Percentiles rank a stretch among this genome's conserved stretches.
Conservation (phyloP, 345 rosid species). For the Citrus mangshanensis region DNA sequence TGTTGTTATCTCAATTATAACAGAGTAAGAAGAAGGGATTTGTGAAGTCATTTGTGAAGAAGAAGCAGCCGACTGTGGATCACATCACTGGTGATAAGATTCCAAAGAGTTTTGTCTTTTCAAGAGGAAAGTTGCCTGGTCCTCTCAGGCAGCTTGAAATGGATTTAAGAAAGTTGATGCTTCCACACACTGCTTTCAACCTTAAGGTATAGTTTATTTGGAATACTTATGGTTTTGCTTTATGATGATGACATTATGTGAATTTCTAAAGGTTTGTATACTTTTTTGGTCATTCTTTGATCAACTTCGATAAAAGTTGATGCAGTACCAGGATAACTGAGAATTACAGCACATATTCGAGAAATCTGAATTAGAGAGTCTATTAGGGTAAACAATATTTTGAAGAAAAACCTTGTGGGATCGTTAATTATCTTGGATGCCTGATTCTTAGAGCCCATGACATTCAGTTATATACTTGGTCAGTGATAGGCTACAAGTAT, state of each 20-base stretch:
- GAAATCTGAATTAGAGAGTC: neutral
- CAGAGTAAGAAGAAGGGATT: constrained; percentile 51
- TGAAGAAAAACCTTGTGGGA: neutral
- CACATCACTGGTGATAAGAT: constrained; percentile 83
- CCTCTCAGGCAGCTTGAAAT: constrained; percentile 75
- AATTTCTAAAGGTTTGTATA: neutral
- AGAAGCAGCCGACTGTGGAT: constrained; percentile 53
- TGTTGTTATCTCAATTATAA: constrained; percentile 12
- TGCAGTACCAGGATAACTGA: neutral
- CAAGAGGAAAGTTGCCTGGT: constrained; percentile 83
- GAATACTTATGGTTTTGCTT: neutral
- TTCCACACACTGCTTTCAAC: constrained; percentile 88
- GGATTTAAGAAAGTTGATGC: constrained; percentile 94
- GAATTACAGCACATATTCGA: neutral
- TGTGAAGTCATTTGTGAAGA: constrained; percentile 57
- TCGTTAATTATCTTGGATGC: neutral
- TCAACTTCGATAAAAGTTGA: no score
- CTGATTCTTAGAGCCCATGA: neutral
- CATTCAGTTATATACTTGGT: neutral
- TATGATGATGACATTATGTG: neutral
- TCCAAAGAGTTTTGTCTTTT: constrained; percentile 85
- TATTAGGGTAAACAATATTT: neutral
- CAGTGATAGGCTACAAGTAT: neutral
- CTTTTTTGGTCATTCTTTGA: neutral
- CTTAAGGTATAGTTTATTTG: constrained; percentile 49